These are phyloP conservation scores for Magnusiomyces paraingens DNA, from an alignment of 1,139 yeast species.

Conservation along the genomic window DNA sequence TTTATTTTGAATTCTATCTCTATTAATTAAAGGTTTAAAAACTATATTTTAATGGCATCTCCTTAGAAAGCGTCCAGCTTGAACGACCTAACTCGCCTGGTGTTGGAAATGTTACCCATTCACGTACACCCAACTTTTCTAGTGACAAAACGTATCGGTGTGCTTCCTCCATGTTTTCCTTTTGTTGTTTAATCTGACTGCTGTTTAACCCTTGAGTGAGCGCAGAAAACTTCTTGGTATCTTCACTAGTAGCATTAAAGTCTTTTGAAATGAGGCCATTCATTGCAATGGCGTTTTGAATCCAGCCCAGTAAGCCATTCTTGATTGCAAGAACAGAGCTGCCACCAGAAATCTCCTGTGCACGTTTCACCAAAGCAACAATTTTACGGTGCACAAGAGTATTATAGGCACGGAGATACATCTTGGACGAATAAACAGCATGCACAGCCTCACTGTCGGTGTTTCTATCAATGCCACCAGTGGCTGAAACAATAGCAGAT, in stretches of 20 bases:
- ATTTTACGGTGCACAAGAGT: constrained; percentile 35
- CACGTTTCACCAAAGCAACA: constrained; percentile 41
- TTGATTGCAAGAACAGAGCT: constrained; percentile 56
- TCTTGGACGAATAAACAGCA: constrained; percentile 10
- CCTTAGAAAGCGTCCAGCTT: not conserved
- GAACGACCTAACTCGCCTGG: not conserved
- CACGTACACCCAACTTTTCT: constrained; percentile 5
- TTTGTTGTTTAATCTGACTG: not conserved
- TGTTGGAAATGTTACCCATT: constrained; percentile 1
- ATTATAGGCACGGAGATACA: constrained; percentile 10
- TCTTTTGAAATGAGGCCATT: not conserved
- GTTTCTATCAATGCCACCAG: not conserved
- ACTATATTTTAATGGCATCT: not conserved
- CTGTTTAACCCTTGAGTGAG: not conserved
- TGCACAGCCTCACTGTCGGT: constrained; percentile 9
- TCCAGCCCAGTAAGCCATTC: constrained; percentile 49
- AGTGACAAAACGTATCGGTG: not conserved
- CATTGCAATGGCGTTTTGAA: constrained; percentile 7
- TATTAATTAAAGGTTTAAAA: not conserved
- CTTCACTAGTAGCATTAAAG: not conserved
- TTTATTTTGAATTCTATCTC: not conserved
- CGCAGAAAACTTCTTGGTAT: not conserved
- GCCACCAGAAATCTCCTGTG: constrained; percentile 56
- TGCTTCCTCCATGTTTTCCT: not conserved
- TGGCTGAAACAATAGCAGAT: not conserved